Evolutionary conservation across 768 basidiomycete genomes (phyloP), one percentile per base, ranked within the genome.

Genomic region (Lyophyllum decastes): DNA sequence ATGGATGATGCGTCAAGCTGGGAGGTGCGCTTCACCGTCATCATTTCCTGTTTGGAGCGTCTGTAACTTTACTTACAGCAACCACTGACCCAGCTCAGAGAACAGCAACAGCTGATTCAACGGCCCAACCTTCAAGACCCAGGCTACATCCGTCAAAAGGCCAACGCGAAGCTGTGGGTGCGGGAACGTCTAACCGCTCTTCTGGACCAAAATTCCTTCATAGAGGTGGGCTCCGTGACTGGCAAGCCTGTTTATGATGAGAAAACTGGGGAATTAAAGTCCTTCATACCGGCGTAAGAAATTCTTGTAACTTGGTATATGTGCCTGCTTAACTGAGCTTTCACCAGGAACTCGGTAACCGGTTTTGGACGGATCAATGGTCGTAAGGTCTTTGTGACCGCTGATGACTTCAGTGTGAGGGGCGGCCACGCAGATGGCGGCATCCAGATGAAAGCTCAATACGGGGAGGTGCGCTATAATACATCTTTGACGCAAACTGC

Each of bases 371-470:
- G 61, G 44, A 55, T 76, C 21, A 48, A 68, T 49, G 66, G 66
- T 1, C 72, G 72, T 17, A 75, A 70, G 55, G 74, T 77, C 1
- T 77, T 76, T 55, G 59, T 77, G 10, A 73, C 73, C 2, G 75
- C 76, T 12, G 75, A 77, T 33, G 76, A 77, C 55, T 77, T 77
- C 52, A 77, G 75, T 61, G 76, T 77, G 14, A 66, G 76, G 54
- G 76, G 76, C 3, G 76, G 76, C 21, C 76, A 77, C 68, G 76
- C 76, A 12, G 76, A 77, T 62, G 76, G 76, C 49, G 75, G 75
- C 12, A 76, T 77, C 50, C 63, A 65, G 21, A 69, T 66, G 57
- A 77, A 76, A 55, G 75, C 76, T 3, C 69, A 69, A 1, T 75
- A 77, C 54, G 76, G 75, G 49, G 76, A 77, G 70, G 76, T 77